Evolutionary conservation across 75 land plant species (phyloP).

Genomic region (Picea sitchensis): DNA sequence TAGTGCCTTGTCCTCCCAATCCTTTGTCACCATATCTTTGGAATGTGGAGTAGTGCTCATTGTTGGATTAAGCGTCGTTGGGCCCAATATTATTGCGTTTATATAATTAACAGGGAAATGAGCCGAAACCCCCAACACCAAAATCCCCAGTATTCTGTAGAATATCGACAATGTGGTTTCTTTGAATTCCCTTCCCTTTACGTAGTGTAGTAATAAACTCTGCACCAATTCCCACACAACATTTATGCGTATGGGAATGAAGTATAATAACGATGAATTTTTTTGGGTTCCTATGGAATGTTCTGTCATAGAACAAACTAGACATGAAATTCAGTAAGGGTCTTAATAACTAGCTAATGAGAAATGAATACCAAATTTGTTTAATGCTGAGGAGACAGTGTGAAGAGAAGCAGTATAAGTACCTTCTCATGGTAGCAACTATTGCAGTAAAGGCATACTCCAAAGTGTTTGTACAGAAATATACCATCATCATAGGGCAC

Average conservation of each 20-base stretch:
- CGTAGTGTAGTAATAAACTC: no score
- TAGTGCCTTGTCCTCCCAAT: no score
- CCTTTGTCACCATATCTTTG: no score
- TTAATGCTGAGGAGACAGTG: neutral
- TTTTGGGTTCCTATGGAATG: conserved; percentile 53
- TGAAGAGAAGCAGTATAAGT: neutral
- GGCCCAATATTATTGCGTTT: conserved; percentile 55
- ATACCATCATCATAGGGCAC: no score
- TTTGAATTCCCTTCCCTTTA: neutral
- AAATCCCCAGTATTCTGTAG: conserved; percentile 39
- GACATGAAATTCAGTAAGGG: neutral
- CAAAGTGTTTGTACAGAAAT: no score
- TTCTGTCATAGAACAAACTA: conserved; percentile 19
- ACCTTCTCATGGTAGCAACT: no score
- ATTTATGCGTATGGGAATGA: conserved; percentile 21
- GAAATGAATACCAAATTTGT: no score
- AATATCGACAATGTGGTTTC: conserved; percentile 38
- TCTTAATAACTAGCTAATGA: neutral
- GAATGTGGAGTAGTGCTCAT: no score
- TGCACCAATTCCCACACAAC: conserved; percentile 13
- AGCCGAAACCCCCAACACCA: conserved; percentile 54
- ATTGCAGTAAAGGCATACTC: no score
- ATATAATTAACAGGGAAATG: conserved; percentile 67
- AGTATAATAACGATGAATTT: conserved; percentile 31
- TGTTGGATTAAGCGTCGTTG: neutral